Evolutionary conservation across 129 eudicot species (phyloP), one percentile per base, ranked within the genome.

Genomic region (Saposhnikovia divaricata): DNA sequence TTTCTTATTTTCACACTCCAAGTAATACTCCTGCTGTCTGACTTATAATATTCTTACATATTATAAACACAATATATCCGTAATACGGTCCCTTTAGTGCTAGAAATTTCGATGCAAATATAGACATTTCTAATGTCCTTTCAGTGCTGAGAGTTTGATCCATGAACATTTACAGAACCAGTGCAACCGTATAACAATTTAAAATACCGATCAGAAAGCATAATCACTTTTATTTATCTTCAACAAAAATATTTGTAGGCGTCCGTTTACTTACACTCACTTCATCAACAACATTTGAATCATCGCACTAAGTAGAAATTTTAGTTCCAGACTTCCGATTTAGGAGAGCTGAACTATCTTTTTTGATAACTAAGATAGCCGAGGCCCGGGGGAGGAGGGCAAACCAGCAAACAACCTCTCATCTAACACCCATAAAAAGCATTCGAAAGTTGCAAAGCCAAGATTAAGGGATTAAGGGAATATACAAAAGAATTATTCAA

Each of bases 381-480:
- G 46, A 23, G 51, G 34, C 78, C 9, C 42, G 78, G 78, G 19
- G 93, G 96, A 90, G 97, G 92, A 84, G 89, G 90, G 82, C 80
- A 82, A 78, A 78, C 83, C 80, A 72, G 66, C 78, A 88, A 81
- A 88, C 91, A 84, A 87, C 93, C 97, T 90, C 97, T 84, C 97
- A 82, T 92, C 97, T 92, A 77, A 76, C 77, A 83, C 83, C 85
- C 86, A 80, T 45, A 81, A 80, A 80, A 70, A 82, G 74, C 18
- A 50, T 27, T 34, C 10, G 40, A 31, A 68, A 68, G 73, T 68
- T 68, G 43, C 43, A 34, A 68, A 69, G 40, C 75, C 63, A 57
- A 76, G 42, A 45, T 11, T 11, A 39, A 31, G 80, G 25, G 44
- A 16, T 5, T 27, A 42, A 48, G 50, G 40, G 66, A 39, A 72